phyloP scores from a whole-genome alignment of 2,329 filamentous ascomycete species.

The Parastagonospora nodorum region DNA sequence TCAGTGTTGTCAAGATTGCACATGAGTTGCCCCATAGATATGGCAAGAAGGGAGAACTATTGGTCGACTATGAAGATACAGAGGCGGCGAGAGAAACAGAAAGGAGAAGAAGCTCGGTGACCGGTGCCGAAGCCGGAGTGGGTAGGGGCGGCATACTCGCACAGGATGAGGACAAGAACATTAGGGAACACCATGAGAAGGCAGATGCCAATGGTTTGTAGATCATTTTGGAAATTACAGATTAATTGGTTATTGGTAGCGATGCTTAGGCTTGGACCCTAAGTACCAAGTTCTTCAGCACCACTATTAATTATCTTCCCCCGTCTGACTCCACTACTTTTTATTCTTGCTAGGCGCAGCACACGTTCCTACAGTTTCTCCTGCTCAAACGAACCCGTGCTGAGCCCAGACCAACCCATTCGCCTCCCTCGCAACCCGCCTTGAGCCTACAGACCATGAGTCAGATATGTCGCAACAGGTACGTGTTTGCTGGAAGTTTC shows the following conservation, averaged over 20 bases:
- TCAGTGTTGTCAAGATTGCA: slow-evolving; percentile 57
- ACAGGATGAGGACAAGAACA: slow-evolving; percentile 1
- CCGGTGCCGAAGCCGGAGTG: slow-evolving; percentile 13
- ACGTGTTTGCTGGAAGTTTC: neutral
- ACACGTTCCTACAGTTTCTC: neutral
- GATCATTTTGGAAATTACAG: neutral
- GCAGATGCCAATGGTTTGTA: neutral
- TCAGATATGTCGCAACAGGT: neutral
- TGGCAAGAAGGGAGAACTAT: slow-evolving; percentile 62
- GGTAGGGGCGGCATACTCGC: neutral
- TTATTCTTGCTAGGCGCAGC: neutral
- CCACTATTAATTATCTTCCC: neutral
- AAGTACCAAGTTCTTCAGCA: neutral
- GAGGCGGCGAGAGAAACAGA: slow-evolving; percentile 39
- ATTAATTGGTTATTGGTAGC: neutral
- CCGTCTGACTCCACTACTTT: neutral
- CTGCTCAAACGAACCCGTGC: neutral
- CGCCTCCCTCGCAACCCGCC: neutral
- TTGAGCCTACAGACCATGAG: too few relatives aligned
- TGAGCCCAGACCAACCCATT: neutral
- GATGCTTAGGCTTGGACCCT: neutral
- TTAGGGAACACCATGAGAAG: slow-evolving; percentile 7
- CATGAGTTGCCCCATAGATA: slow-evolving; percentile 60
- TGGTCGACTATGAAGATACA: slow-evolving; percentile 57
- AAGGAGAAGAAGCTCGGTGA: slow-evolving; percentile 36